Evolutionary conservation across 306 rosid genomes (phyloP), one percentile per base, ranked within the genome.

Genomic region (Crataegus laevigata): DNA sequence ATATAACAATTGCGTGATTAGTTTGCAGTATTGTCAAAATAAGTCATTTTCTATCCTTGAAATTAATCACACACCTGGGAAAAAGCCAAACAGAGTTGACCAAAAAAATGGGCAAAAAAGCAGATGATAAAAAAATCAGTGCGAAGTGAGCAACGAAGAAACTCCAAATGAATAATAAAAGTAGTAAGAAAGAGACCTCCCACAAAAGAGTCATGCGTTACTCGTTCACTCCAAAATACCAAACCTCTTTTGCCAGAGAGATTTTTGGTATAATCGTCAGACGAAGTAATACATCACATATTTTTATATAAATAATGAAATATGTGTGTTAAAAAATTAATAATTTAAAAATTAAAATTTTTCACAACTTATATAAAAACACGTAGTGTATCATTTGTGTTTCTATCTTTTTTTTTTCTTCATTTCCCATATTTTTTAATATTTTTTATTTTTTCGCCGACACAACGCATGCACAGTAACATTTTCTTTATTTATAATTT

Each of bases 391-490:
- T 26, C 28, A 26, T 26, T 2, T 2, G 28, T 26, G 55, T 66
- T 61, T 78, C 29, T 77, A 68, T 75, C 69, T n/a, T n/a, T n/a
- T 80, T n/a, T 80, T 34, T 60, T 47, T 69, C 7, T 36, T 29
- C 71, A 10, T 38, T 40, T 52, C 18, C 43, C 22, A 4, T n/a
- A 38, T 6, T 63, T 57, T 8, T 71, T 38, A n/a, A 8, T 55
- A 21, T 8, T n/a, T 55, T n/a, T 2, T 17, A 57, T 66, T 65
- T 81, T 76, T 79, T 86, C 79, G 88, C 96, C 93, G 96, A 90
- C 96, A 90, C 86, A 75, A 51, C 68, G 29, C 26, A 62, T 73
- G 36, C 57, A 50, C 67, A 76, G 77, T 52, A 36, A 74, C 82
- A 58, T 78, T 57, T 42, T 28, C 3, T 24, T 5, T 50, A 8